These are phyloP conservation scores for Microsporum audouinii DNA, from an alignment of 2,329 filamentous ascomycete species.

Conservation along the genomic window DNA sequence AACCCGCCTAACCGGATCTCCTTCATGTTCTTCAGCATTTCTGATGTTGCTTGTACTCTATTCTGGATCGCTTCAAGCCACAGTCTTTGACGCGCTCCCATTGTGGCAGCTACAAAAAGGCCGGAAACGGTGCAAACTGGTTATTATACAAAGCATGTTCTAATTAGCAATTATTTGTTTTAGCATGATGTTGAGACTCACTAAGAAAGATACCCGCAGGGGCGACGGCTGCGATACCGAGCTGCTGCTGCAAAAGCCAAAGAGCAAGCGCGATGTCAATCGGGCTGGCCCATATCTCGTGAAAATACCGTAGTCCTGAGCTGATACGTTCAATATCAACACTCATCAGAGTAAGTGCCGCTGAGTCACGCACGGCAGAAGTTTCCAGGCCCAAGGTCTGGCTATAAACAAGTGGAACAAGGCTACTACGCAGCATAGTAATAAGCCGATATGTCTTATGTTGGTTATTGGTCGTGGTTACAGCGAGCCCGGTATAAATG, in stretches of 20 bases:
- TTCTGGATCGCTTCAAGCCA: slow-evolving; percentile 1
- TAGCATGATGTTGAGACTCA: background rate
- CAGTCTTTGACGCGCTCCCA: background rate
- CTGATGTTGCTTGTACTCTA: background rate
- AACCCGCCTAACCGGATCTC: background rate
- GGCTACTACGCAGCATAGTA: slow-evolving; percentile 4
- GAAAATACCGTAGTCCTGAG: background rate
- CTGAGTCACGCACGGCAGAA: background rate
- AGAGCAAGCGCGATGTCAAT: slow-evolving; percentile 6
- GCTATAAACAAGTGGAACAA: background rate
- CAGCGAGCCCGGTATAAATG: slow-evolving; percentile 13
- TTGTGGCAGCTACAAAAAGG: background rate
- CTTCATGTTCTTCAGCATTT: background rate
- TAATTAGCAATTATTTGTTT: background rate
- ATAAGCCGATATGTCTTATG: slow-evolving; percentile 5
- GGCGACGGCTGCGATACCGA: background rate
- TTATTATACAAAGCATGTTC: background rate
- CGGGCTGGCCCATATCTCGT: slow-evolving; percentile 4
- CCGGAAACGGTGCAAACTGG: background rate
- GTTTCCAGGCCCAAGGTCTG: background rate
- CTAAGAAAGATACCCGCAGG: background rate
- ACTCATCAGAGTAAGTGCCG: slow-evolving; percentile 4
- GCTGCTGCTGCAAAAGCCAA: slow-evolving; percentile 5
- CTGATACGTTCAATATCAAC: slow-evolving; percentile 6
- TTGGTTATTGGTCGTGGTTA: background rate